phyloP scores from a whole-genome alignment of 1,139 yeast genomes.

The Magnusiomyces tetraspermus region DNA sequence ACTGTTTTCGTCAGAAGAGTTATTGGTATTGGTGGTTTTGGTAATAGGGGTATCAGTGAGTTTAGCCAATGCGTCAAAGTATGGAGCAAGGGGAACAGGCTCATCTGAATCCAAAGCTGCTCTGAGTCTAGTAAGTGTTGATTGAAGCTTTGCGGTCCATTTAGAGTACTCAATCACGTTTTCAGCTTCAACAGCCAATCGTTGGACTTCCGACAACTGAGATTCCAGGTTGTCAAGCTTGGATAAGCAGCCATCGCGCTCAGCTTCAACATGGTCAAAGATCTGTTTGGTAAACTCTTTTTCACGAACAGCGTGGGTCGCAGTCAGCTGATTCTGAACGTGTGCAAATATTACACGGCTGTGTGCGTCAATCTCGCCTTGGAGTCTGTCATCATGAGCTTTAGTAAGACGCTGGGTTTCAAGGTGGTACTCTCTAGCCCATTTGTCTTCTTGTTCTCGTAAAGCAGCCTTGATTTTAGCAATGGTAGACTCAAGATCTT shows the following conservation, averaged over 20 bases:
- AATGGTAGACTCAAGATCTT: slow-evolving; percentile 23
- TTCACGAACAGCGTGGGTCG: slow-evolving; percentile 64
- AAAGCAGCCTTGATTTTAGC: slow-evolving; percentile 33
- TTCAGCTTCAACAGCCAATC: slow-evolving; percentile 51
- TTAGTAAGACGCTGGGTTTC: slow-evolving; percentile 57
- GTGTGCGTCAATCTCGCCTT: slow-evolving; percentile 59
- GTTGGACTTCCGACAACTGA: slow-evolving; percentile 51
- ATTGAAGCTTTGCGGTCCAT: slow-evolving; percentile 47
- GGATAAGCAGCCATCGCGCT: slow-evolving; percentile 73
- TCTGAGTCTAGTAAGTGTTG: slow-evolving; percentile 47
- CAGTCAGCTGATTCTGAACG: slow-evolving; percentile 66
- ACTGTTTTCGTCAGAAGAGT: no score
- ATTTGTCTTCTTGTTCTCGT: slow-evolving; percentile 43
- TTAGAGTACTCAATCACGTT: slow-evolving; percentile 47
- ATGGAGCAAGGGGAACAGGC: slow-evolving; percentile 34
- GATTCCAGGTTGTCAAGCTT: slow-evolving; percentile 52
- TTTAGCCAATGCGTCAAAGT: slow-evolving; percentile 31
- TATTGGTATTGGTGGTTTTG: neutral
- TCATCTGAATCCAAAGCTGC: slow-evolving; percentile 35
- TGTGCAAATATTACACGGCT: slow-evolving; percentile 60
- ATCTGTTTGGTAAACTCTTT: slow-evolving; percentile 60
- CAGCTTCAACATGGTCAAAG: slow-evolving; percentile 57
- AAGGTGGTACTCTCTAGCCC: slow-evolving; percentile 49
- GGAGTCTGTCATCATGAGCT: slow-evolving; percentile 51
- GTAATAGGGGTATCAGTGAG: slow-evolving; percentile 15